These are phyloP conservation scores for Ramaria rubella DNA, from an alignment of 768 basidiomycete genomes.

Conservation along the genomic window DNA sequence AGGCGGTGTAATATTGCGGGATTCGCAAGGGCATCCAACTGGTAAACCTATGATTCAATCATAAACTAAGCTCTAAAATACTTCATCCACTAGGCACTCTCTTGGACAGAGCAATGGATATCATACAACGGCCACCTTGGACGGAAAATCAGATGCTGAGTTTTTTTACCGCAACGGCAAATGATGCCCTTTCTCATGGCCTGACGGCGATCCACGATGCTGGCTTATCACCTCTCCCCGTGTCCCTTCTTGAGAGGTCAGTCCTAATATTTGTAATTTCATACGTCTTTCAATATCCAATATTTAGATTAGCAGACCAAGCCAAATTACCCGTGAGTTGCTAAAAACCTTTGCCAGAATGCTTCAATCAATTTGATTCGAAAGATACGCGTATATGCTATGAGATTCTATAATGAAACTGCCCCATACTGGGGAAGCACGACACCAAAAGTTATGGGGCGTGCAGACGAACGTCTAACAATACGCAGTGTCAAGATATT, in stretches of 20 bases:
- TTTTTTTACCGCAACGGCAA: constrained; percentile 60
- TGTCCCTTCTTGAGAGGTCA: constrained; percentile 62
- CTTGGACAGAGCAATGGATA: constrained; percentile 80
- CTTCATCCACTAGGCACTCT: constrained; percentile 50
- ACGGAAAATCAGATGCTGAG: constrained; percentile 43
- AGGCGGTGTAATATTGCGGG: constrained; percentile 9
- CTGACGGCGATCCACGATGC: constrained; percentile 90
- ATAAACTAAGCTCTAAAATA: constrained; percentile 7
- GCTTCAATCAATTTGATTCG: neutral
- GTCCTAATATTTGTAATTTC: constrained; percentile 13
- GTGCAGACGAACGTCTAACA: constrained; percentile 50
- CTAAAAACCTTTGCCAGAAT: neutral
- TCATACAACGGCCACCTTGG: constrained; percentile 63
- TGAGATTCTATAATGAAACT: constrained; percentile 42
- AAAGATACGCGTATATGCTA: constrained; percentile 29
- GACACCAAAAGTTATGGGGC: constrained; percentile 34
- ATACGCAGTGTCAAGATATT: constrained; percentile 70
- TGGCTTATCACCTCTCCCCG: constrained; percentile 37
- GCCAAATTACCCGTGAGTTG: constrained; percentile 46
- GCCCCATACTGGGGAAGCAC: constrained; percentile 63
- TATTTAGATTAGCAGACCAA: constrained; percentile 56
- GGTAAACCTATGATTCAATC: neutral
- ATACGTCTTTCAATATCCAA: neutral
- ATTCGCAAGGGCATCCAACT: neutral
- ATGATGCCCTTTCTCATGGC: constrained; percentile 69